A percentile compares a stretch with the other conserved stretches of the same genome.
Evolutionary conservation across 768 basidiomycete species (phyloP).

Genomic region (Clitopilus hobsonii): DNA sequence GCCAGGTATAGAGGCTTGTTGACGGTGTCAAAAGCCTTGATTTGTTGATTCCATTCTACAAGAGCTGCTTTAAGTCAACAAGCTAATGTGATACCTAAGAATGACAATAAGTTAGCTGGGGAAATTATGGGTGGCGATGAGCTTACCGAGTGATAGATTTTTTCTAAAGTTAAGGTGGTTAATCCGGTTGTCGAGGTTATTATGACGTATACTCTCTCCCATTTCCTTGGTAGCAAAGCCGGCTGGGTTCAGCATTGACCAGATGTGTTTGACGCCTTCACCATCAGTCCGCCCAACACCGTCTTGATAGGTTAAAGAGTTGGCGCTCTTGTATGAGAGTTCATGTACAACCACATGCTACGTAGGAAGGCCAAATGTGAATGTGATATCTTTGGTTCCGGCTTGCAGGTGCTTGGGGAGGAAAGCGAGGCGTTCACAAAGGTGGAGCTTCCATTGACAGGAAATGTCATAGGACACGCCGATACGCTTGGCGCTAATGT

Average conservation of each 20-base stretch:
- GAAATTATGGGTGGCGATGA: not conserved
- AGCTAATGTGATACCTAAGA: not conserved
- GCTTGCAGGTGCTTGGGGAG: slow-evolving; percentile 5
- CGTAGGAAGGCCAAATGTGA: slow-evolving; percentile 24
- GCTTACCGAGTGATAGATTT: not conserved
- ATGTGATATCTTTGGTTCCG: not conserved
- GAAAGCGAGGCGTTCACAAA: slow-evolving; percentile 1
- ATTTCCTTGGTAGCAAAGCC: slow-evolving; percentile 30
- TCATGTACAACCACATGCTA: slow-evolving; percentile 34
- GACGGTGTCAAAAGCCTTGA: not conserved
- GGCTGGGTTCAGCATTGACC: slow-evolving; percentile 27
- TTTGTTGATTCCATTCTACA: not conserved
- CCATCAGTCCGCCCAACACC: slow-evolving; percentile 22
- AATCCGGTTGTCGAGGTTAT: slow-evolving; percentile 34
- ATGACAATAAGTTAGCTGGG: not conserved
- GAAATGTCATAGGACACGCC: slow-evolving; percentile 8
- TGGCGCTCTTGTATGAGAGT: slow-evolving; percentile 20
- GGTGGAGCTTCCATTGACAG: slow-evolving; percentile 4
- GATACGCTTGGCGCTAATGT: not conserved
- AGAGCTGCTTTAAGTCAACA: not conserved
- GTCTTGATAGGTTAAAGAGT: slow-evolving; percentile 22
- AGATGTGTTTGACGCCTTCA: slow-evolving; percentile 30
- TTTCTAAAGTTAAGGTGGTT: slow-evolving; percentile 31
- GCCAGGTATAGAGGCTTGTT: not conserved
- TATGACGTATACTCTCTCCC: slow-evolving; percentile 24